Base-by-base conservation (phyloP, 352 stramenopile genomes). In the Phytophthora vignae region DNA sequence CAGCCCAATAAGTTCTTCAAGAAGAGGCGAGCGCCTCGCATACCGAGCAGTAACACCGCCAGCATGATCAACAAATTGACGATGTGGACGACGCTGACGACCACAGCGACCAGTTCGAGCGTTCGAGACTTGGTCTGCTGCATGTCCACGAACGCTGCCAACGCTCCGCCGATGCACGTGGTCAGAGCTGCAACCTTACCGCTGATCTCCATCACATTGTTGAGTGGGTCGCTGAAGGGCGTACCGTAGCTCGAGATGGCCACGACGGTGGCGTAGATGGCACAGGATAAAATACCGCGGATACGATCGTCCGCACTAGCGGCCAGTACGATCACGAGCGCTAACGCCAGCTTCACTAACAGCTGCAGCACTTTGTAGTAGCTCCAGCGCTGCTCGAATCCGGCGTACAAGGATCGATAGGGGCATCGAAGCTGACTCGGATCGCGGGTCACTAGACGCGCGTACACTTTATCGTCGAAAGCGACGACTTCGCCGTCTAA, bases 331-430 rank as follows among this genome's bases (percentile, higher is more conserved):
- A 49, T 49, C 0, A 49, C 40, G 15, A 49, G 40, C 17, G 14
- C 40, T 15, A 48, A n/a, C 40, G 40, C 12, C 12, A 48, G 17
- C n/a, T 52, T 52, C 19, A 25, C 44, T 0, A 52, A 8, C 15
- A 52, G 44, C 44, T 52, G 44, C 17, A 15, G 17, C 0, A 52
- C 44, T 25, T 52, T 52, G 9, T 52, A 52, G n/a, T 22, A 27
- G 44, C 44, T 52, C 44, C 44, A 52, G n/a, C 44, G 44, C 44
- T 52, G 44, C n/a, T 52, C 44, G 44, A 52, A 52, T 2, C 44
- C 44, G n/a, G 17, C 19, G n/a, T 52, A 52, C 10, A 52, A n/a
- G 0, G 44, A 52, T 15, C 44, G 44, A 25, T 52, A 52, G 0
- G 44, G 44, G 8, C 44, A 52, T 5, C 44, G 44, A 27, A 52